A percentile compares a stretch with the other conserved stretches of the same genome.
Evolutionary conservation across 345 rosid species (phyloP).

Genomic region (Odontarrhena argentea): DNA sequence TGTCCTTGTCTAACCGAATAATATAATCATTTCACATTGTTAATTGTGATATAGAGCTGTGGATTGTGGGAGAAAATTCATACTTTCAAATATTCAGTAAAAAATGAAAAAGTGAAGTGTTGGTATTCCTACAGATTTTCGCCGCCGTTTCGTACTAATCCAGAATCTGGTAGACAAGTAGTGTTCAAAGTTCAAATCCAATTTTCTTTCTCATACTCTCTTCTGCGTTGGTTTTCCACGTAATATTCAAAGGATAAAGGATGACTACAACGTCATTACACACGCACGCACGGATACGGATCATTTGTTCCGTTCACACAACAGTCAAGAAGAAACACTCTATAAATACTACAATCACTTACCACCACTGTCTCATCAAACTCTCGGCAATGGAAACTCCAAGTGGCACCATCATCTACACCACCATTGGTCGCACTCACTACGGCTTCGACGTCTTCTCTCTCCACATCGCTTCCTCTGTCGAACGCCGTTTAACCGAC

Average conservation of each 20-base stretch:
- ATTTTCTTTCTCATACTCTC: conserved; percentile 14
- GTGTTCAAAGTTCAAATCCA: conserved; percentile 13
- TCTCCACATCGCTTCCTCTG: conserved; percentile 41
- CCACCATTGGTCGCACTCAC: conserved; percentile 62
- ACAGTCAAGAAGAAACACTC: neutral
- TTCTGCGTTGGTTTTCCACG: conserved; percentile 18
- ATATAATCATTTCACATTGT: too few species aligned
- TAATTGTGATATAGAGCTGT: too few species aligned
- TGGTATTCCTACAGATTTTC: too few species aligned
- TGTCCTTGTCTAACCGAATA: too few species aligned
- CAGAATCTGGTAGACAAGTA: neutral
- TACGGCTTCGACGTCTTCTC: conserved; percentile 85
- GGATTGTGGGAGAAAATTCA: too few species aligned
- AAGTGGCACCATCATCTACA: conserved; percentile 64
- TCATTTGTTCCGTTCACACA: conserved; percentile 37
- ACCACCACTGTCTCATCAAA: neutral
- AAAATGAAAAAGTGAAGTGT: too few species aligned
- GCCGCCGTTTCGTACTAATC: conserved; percentile 17
- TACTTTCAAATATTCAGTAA: too few species aligned
- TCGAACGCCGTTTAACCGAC: conserved; percentile 59
- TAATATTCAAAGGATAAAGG: conserved; percentile 11
- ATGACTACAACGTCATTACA: conserved; percentile 40
- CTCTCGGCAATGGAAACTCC: conserved; percentile 51
- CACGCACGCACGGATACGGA: conserved; percentile 29
- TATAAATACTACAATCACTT: conserved; percentile 17